Percentiles rank a stretch among this genome's conserved stretches.
Conservation (phyloP, 2,329 filamentous ascomycete genomes). For the Hypoxylon sp. region DNA sequence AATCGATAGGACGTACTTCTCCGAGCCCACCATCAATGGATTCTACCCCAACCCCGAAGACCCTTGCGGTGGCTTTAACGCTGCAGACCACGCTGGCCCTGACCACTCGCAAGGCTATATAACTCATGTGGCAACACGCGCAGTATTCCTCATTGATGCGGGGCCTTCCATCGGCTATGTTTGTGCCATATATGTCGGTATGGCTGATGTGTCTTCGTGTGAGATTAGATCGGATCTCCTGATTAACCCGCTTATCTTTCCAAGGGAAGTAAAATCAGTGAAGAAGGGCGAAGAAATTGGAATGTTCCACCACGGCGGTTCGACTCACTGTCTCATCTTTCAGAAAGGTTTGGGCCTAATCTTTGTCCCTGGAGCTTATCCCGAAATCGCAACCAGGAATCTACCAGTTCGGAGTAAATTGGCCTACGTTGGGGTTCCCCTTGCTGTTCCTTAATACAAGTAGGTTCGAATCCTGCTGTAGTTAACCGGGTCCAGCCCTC, state of each 20-base stretch:
- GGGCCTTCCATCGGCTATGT: neutral
- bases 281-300: conserved; percentile 5
- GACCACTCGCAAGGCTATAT: conserved; percentile 4
- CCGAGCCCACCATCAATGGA: conserved; percentile 7
- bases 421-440: neutral
- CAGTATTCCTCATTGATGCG: conserved; percentile 18
- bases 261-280: conserved; percentile 5
- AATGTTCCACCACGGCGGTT: conserved; percentile 10
- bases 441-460: too few species aligned
- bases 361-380: neutral
- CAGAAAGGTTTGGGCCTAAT: neutral
- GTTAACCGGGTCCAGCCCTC: too few species aligned
- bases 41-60: conserved; percentile 1
- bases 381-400: neutral
- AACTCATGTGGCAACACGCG: conserved; percentile 5
- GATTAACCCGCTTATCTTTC: neutral
- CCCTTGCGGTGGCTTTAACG: too few species aligned
- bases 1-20: conserved; percentile 15
- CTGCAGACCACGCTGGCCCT: conserved; percentile 4
- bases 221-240: too few species aligned
- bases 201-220: conserved; percentile 18
- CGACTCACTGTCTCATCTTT: conserved; percentile 3
- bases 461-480: too few species aligned
- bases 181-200: conserved; percentile 10
- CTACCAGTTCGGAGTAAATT: neutral